Evolutionary conservation across 768 basidiomycete genomes (phyloP).

Genomic region (Peribolospora baueri): DNA sequence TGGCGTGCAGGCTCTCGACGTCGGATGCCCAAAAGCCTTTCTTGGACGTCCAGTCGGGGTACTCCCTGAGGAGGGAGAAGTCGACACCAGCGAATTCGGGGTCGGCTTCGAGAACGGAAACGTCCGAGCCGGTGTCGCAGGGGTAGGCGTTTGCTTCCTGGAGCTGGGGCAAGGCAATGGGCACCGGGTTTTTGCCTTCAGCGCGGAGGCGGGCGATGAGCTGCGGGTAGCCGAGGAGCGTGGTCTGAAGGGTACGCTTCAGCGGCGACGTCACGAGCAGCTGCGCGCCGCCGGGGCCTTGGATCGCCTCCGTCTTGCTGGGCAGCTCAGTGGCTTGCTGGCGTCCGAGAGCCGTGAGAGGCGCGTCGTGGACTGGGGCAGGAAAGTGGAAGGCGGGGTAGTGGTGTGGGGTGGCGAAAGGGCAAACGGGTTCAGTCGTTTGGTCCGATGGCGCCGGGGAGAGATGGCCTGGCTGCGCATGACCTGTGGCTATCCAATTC

Average conservation of each 20-base stretch:
- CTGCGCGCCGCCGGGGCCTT: slow-evolving; percentile 11
- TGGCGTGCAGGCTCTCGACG: no score
- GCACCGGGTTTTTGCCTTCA: slow-evolving; percentile 9
- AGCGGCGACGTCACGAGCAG: slow-evolving; percentile 12
- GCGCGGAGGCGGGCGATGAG: slow-evolving; percentile 8
- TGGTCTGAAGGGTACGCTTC: slow-evolving; percentile 14
- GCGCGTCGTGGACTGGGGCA: slow-evolving; percentile 14
- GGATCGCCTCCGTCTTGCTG: slow-evolving; percentile 7
- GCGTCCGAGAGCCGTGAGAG: slow-evolving; percentile 12
- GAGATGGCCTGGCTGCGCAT: background rate
- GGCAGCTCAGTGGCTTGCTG: slow-evolving; percentile 11
- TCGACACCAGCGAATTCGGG: slow-evolving; percentile 10
- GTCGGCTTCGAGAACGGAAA: slow-evolving; percentile 7
- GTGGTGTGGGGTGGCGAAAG: background rate
- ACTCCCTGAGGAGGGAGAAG: slow-evolving; percentile 9
- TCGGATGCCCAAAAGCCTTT: slow-evolving; percentile 7
- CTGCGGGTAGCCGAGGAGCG: slow-evolving; percentile 12
- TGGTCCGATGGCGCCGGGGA: slow-evolving; percentile 6
- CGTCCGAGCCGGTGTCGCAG: background rate
- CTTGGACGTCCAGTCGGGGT: slow-evolving; percentile 12
- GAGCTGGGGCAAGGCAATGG: slow-evolving; percentile 11
- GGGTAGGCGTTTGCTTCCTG: slow-evolving; percentile 10
- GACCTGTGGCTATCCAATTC: no score
- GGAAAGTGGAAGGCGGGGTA: no score
- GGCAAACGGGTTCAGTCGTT: slow-evolving; percentile 12